Conservation (phyloP, 441 rosid species). For the Adansonia rubrostipa region DNA sequence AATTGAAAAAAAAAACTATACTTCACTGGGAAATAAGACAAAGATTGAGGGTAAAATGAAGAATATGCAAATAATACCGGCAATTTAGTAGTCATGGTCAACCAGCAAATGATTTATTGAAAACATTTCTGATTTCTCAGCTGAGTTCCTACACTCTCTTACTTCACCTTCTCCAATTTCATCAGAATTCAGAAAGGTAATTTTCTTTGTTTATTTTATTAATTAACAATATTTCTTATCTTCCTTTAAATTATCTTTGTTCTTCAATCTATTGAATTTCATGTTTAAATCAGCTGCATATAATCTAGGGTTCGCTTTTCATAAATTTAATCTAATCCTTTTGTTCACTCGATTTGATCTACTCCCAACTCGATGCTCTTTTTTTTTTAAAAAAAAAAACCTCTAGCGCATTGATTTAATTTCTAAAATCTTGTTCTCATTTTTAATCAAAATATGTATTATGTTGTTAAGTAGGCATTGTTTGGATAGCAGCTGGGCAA, state of each 20-base stretch:
- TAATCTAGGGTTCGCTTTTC: slow-evolving; percentile 20
- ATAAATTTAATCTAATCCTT: slow-evolving; percentile 9
- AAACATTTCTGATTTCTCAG: neutral
- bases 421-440: neutral
- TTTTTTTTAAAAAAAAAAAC: too few species aligned
- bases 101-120: neutral
- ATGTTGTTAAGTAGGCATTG: neutral
- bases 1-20: too few species aligned
- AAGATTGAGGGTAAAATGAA: slow-evolving; percentile 3
- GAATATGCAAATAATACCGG: neutral
- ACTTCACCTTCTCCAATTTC: slow-evolving; percentile 1
- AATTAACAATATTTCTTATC: neutral
- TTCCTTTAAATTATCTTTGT: neutral
- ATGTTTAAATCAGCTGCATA: slow-evolving; percentile 9
- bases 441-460: neutral
- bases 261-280: slow-evolving; percentile 2
- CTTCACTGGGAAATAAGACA: neutral
- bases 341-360: neutral
- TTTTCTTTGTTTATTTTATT: neutral
- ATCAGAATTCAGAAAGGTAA: neutral
- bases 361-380: neutral
- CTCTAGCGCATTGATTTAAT: too few species aligned
- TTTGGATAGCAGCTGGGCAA: neutral
- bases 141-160: neutral
- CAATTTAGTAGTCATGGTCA: neutral